These are phyloP conservation scores for Mortierella antarctica DNA, from an alignment of 192 early-diverging fungal species.

Conservation along the genomic window DNA sequence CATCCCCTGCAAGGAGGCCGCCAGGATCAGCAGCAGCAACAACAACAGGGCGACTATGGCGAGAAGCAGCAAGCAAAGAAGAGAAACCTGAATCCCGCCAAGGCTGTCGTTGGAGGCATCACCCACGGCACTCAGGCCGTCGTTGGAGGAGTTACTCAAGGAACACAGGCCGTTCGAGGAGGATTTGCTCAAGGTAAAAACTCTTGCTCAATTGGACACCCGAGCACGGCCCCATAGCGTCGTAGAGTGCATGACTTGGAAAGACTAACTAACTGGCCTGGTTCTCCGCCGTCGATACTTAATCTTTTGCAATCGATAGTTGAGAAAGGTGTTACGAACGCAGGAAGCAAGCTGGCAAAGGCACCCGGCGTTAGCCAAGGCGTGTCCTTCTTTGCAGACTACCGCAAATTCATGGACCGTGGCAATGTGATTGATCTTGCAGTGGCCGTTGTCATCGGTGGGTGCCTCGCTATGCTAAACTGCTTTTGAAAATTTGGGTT, in stretches of 20 bases:
- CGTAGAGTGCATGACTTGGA: not conserved
- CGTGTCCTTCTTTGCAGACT: constrained; percentile 60
- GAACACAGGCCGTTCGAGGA: constrained; percentile 17
- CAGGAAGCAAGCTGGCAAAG: constrained; percentile 11
- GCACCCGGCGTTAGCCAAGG: constrained; percentile 46
- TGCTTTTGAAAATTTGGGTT: not conserved
- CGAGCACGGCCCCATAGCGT: not conserved
- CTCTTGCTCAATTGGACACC: not conserved
- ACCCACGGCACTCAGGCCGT: constrained; percentile 11
- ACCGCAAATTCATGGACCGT: constrained; percentile 61
- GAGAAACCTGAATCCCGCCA: constrained; percentile 18
- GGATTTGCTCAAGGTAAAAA: constrained; percentile 15
- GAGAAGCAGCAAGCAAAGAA: constrained; percentile 12
- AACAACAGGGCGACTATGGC: constrained; percentile 5
- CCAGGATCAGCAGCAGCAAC: not conserved
- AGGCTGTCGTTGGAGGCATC: constrained; percentile 11
- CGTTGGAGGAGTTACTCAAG: constrained; percentile 10
- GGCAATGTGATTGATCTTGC: constrained; percentile 75
- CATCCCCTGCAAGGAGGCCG: constrained; percentile 12
- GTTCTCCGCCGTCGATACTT: not conserved
- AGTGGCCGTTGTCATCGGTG: constrained; percentile 72
- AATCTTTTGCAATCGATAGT: constrained; percentile 3
- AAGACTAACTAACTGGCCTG: not conserved
- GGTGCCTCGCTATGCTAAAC: not conserved
- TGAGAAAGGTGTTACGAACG: constrained; percentile 28